Percentiles rank a stretch among this genome's conserved stretches.
Evolutionary conservation across 331 rosid species (phyloP).

Genomic region (Rosa hybrid): DNA sequence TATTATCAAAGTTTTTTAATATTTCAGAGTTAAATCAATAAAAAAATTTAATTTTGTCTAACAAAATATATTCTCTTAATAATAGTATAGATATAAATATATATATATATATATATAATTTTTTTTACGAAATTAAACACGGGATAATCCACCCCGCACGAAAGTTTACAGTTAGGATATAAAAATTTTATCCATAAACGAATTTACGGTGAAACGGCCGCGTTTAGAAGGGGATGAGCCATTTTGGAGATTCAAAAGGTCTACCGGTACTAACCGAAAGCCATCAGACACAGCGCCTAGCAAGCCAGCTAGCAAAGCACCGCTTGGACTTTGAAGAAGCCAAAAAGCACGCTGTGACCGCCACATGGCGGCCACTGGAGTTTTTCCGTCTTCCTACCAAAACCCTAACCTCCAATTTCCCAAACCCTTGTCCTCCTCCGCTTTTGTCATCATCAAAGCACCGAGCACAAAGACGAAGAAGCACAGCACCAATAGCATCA

Average conservation of each 20-base stretch:
- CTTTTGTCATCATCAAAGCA: conserved; percentile 19
- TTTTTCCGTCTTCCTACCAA: conserved; percentile 18
- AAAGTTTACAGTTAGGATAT: no score
- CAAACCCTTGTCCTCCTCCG: conserved; percentile 5
- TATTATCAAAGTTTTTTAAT: no score
- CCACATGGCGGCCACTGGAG: conserved; percentile 54
- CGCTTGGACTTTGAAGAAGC: not conserved
- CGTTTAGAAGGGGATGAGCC: not conserved
- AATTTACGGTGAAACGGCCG: not conserved
- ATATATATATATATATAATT: no score
- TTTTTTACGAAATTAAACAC: no score
- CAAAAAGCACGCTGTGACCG: conserved; percentile 13
- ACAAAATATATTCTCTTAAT: no score
- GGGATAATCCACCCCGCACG: no score
- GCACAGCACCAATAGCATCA: conserved; percentile 18
- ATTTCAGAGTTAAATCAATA: no score
- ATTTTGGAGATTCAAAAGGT: not conserved
- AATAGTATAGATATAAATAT: no score
- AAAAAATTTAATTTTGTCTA: no score
- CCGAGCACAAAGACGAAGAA: not conserved
- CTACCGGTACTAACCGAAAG: not conserved
- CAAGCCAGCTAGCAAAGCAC: not conserved
- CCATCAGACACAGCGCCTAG: not conserved
- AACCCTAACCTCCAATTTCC: conserved; percentile 26
- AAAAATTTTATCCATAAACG: no score